Evolutionary conservation across 2,329 filamentous ascomycete genomes (phyloP).

Genomic region (Neurospora sp.): DNA sequence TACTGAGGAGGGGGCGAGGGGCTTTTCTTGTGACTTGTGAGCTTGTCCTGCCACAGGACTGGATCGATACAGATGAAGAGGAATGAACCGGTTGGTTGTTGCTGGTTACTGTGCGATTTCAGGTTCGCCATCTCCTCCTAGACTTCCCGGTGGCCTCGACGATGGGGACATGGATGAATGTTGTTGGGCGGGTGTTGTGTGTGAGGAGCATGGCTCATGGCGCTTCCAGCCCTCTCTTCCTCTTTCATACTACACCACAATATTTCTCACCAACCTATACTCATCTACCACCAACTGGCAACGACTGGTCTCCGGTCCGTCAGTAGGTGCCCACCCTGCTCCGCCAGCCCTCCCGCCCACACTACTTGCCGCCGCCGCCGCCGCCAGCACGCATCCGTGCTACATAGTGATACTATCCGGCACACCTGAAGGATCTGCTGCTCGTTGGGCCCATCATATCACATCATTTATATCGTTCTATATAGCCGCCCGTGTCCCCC

Average conservation of each 20-base stretch:
- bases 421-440: slow-evolving; percentile 1
- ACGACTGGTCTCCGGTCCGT: background rate
- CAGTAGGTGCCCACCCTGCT: background rate
- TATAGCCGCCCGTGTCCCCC: slow-evolving; percentile 19
- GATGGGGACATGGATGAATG: background rate
- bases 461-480: slow-evolving; percentile 5
- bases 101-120: too few species aligned
- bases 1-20: background rate
- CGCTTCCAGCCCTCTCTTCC: background rate
- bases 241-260: background rate
- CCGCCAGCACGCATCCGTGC: background rate
- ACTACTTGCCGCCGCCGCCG: background rate
- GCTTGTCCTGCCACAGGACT: background rate
- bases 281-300: background rate
- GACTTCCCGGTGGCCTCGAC: background rate
- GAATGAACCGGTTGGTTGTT: background rate
- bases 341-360: slow-evolving; percentile 4
- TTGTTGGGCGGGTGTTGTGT: background rate
- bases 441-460: background rate
- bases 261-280: background rate
- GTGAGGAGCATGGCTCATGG: background rate
- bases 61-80: background rate
- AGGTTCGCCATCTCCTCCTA: background rate
- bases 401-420: slow-evolving; percentile 6
- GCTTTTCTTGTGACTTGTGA: background rate